These are phyloP conservation scores for Ceratobasidium sp. DNA, from an alignment of 1,284 basidiomycete species.

Conservation along the genomic window DNA sequence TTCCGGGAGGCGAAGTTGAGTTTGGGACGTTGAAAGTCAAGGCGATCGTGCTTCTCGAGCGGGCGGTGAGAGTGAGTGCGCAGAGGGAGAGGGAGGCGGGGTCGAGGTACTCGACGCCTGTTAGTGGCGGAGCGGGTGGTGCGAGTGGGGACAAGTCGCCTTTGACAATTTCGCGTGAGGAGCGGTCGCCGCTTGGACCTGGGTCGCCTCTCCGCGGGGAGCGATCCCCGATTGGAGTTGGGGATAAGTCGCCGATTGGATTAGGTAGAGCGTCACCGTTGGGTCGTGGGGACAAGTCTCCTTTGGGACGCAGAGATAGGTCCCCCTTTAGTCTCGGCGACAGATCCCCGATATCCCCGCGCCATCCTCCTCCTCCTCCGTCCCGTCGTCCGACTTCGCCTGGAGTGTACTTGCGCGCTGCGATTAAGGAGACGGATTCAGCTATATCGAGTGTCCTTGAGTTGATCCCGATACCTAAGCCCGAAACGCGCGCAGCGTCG, in stretches of 20 bases:
- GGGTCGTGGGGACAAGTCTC: no score
- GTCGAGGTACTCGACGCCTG: no score
- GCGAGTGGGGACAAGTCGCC: no score
- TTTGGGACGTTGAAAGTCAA: conserved; percentile 10
- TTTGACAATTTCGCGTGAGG: no score
- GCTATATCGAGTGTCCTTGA: conserved; percentile 41
- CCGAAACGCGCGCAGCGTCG: not conserved
- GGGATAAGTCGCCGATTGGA: no score
- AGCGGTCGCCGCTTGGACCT: no score
- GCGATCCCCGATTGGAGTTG: no score
- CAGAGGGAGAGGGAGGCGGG: not conserved
- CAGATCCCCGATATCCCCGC: not conserved
- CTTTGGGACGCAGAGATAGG: no score
- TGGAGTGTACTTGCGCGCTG: not conserved
- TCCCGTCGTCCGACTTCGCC: no score
- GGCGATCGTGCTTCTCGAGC: conserved; percentile 30
- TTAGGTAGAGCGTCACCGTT: no score
- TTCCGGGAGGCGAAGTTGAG: not conserved
- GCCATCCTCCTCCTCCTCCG: not conserved
- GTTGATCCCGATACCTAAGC: conserved; percentile 13
- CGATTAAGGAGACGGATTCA: conserved; percentile 27
- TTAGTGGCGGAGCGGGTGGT: no score
- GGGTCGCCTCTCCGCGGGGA: no score
- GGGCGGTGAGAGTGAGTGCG: conserved; percentile 28
- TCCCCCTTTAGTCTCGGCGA: not conserved